These are phyloP conservation scores for Sherardia arvensis DNA, from an alignment of 257 asterid genomes.

Conservation along the genomic window DNA sequence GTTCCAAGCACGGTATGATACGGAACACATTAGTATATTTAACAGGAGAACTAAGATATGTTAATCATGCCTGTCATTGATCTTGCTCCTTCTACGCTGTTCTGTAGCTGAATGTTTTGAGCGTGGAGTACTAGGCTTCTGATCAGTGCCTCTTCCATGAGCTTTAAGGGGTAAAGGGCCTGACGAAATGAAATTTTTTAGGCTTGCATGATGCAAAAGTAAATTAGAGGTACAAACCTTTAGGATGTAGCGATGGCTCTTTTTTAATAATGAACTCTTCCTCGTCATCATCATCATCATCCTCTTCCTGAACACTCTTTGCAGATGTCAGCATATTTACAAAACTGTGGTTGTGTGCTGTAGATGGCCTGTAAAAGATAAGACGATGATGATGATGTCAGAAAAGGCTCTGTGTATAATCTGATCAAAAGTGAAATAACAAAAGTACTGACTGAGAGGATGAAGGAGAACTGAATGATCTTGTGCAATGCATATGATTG, in stretches of 20 bases:
- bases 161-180: slow-evolving; percentile 56
- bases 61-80: slow-evolving; percentile 77
- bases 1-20: not conserved
- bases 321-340: slow-evolving; percentile 68
- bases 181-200: slow-evolving; percentile 19
- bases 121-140: slow-evolving; percentile 87
- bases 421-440: not conserved
- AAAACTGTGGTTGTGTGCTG: slow-evolving; percentile 61
- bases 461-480: slow-evolving; percentile 58
- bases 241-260: slow-evolving; percentile 50
- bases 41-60: not conserved
- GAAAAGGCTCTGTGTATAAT: not conserved
- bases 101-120: slow-evolving; percentile 99
- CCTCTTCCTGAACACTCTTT: slow-evolving; percentile 61
- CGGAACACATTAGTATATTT: not conserved
- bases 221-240: slow-evolving; percentile 37
- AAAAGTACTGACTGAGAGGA: slow-evolving; percentile 61
- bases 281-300: slow-evolving; percentile 54
- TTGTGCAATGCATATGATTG: slow-evolving; percentile 30
- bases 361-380: slow-evolving; percentile 43
- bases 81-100: slow-evolving; percentile 98
- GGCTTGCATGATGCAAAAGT: slow-evolving; percentile 1
- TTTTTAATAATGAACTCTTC: slow-evolving; percentile 61
- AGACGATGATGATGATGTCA: too few species aligned
- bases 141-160: slow-evolving; percentile 53